phyloP scores from a whole-genome alignment of 2,329 filamentous ascomycete genomes.

The Mycogone perniciosa region DNA sequence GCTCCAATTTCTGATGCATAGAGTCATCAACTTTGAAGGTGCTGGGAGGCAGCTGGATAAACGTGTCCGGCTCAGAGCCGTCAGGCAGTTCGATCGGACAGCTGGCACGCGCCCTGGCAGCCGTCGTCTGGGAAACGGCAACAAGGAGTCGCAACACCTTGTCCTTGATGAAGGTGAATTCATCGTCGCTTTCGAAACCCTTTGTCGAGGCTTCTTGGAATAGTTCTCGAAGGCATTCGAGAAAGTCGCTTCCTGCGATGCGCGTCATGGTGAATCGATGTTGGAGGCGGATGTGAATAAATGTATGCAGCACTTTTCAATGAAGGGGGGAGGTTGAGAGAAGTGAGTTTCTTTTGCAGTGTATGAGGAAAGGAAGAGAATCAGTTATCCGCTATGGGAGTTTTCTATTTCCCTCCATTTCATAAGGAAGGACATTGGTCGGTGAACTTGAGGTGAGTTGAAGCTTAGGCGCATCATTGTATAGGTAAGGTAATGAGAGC shows the following conservation, averaged over 20 bases:
- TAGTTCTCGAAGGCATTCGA: conserved; percentile 11
- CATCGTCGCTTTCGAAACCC: conserved; percentile 1
- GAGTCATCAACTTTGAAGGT: conserved; percentile 9
- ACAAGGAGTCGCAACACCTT: conserved; percentile 7
- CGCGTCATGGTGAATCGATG: background rate
- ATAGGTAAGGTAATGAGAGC: too few species aligned
- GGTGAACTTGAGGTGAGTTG: background rate
- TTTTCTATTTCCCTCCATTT: background rate
- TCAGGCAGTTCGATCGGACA: conserved; percentile 17
- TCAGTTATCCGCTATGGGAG: background rate
- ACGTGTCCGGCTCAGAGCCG: conserved; percentile 12
- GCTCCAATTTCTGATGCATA: conserved; percentile 7
- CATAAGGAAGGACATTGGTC: background rate
- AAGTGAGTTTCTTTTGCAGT: background rate
- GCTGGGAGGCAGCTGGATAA: conserved; percentile 10
- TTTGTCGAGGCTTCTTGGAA: conserved; percentile 17
- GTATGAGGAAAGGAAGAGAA: background rate
- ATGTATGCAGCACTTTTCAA: background rate
- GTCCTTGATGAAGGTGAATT: conserved; percentile 15
- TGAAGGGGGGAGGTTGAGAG: background rate
- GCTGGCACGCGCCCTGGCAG: conserved; percentile 13
- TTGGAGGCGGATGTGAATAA: background rate
- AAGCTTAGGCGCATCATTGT: background rate
- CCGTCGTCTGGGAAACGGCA: conserved; percentile 9
- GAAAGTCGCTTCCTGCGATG: conserved; percentile 14